Conservation (phyloP, 2,329 filamentous ascomycete genomes). For the Scytalidium sp. region DNA sequence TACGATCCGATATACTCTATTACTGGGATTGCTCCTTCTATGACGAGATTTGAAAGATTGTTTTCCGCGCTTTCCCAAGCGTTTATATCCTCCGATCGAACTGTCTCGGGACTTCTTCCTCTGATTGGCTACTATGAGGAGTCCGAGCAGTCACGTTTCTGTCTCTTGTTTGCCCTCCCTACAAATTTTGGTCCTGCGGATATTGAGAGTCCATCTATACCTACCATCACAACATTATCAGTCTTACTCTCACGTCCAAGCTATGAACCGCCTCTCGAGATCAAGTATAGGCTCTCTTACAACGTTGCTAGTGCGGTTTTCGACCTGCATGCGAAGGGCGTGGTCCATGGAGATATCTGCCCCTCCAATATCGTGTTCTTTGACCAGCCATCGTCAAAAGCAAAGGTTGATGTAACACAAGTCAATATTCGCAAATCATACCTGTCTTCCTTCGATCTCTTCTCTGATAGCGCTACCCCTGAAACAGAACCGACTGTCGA, state of each 20-base stretch:
- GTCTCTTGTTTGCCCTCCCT: conserved; percentile 73
- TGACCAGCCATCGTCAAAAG: conserved; percentile 21
- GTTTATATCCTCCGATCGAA: conserved; percentile 44
- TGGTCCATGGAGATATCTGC: conserved; percentile 68
- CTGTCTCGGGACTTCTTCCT: conserved; percentile 59
- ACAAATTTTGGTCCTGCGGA: conserved; percentile 58
- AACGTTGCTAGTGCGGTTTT: conserved; percentile 72
- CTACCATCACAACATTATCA: conserved; percentile 43
- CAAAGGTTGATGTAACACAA: conserved; percentile 18
- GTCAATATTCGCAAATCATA: conserved; percentile 67
- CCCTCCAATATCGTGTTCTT: conserved; percentile 68
- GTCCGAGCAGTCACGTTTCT: conserved; percentile 64
- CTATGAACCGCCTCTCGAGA: conserved; percentile 67
- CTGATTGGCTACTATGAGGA: conserved; percentile 74
- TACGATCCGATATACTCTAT: conserved; percentile 61
- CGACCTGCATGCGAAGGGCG: conserved; percentile 66
- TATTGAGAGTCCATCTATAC: conserved; percentile 45
- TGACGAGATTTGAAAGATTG: conserved; percentile 62
- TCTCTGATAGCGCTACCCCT: conserved; percentile 43
- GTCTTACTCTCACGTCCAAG: conserved; percentile 49
- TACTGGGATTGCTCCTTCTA: conserved; percentile 61
- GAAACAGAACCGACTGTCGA: conserved; percentile 14
- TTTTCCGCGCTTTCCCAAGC: conserved; percentile 47
- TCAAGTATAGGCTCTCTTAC: conserved; percentile 71
- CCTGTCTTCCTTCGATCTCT: conserved; percentile 72